Evolutionary conservation across 148 eudicot species (phyloP).

Genomic region (Arctostaphylos glauca): DNA sequence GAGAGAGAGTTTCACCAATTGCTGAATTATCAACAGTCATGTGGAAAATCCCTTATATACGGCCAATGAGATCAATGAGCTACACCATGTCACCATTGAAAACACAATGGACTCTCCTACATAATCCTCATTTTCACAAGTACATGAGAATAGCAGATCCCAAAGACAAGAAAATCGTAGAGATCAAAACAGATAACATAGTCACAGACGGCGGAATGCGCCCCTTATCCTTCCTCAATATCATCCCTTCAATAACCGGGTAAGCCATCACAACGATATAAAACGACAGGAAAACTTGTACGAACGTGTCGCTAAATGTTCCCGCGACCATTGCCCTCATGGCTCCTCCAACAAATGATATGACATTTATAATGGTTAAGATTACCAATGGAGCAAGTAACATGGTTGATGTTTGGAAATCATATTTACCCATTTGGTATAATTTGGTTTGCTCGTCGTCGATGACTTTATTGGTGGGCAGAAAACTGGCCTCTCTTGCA

Average conservation of each 20-base stretch:
- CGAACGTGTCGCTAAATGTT: conserved; percentile 32
- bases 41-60: not conserved
- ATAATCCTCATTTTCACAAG: not conserved
- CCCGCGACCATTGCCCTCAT: conserved; percentile 10
- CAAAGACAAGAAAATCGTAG: conserved; percentile 25
- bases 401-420: conserved; percentile 52
- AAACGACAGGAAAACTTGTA: conserved; percentile 45
- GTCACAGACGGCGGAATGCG: conserved; percentile 35
- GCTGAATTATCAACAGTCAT: not conserved
- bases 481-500: conserved; percentile 39
- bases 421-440: conserved; percentile 46
- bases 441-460: conserved; percentile 43
- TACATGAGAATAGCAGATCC: conserved; percentile 29
- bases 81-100: not conserved
- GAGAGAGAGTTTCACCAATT: not conserved
- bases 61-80: too few relatives aligned
- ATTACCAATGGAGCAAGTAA: conserved; percentile 50
- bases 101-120: not conserved
- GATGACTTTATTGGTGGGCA: conserved; percentile 56
- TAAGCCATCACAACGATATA: conserved; percentile 37
- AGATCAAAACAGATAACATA: conserved; percentile 21
- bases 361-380: conserved; percentile 40
- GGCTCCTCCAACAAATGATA: conserved; percentile 42
- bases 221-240: conserved; percentile 61
- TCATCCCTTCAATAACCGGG: conserved; percentile 67